These are phyloP conservation scores for Tuber brumale DNA, from an alignment of 495 filamentous ascomycete species.

Conservation along the genomic window DNA sequence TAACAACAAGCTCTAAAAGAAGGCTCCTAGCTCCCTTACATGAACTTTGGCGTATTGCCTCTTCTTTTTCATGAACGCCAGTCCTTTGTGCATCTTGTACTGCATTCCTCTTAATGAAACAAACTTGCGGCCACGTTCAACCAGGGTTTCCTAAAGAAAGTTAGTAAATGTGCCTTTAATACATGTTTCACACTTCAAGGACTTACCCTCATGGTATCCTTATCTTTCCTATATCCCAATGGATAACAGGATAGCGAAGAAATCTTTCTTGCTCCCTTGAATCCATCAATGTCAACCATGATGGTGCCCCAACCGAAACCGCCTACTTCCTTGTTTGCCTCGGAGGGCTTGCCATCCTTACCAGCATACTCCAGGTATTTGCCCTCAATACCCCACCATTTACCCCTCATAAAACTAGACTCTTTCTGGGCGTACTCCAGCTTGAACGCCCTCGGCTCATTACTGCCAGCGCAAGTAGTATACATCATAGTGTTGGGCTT, in stretches of 20 bases:
- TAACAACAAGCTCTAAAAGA: background rate
- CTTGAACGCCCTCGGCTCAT: slow-evolving; percentile 86
- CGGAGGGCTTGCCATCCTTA: slow-evolving; percentile 64
- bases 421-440: slow-evolving; percentile 74
- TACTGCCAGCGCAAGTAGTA: slow-evolving; percentile 70
- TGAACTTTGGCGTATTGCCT: slow-evolving; percentile 65
- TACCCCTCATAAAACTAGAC: slow-evolving; percentile 63
- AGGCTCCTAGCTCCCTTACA: slow-evolving; percentile 12
- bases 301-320: slow-evolving; percentile 62
- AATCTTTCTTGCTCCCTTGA: slow-evolving; percentile 80
- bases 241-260: slow-evolving; percentile 72
- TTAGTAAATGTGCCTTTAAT: slow-evolving; percentile 1
- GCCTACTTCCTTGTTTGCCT: slow-evolving; percentile 52
- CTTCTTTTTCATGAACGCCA: slow-evolving; percentile 81
- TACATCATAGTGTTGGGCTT: slow-evolving; percentile 84
- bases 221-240: slow-evolving; percentile 72
- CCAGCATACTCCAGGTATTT: slow-evolving; percentile 49
- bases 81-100: slow-evolving; percentile 74
- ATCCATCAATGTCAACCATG: slow-evolving; percentile 64
- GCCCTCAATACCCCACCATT: slow-evolving; percentile 77
- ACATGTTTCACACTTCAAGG: background rate
- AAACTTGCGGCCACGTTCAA: slow-evolving; percentile 83
- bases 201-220: slow-evolving; percentile 51
- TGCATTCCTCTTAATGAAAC: slow-evolving; percentile 72
- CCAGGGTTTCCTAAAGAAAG: slow-evolving; percentile 52